Evolutionary conservation across 2,329 filamentous ascomycete genomes (phyloP).

Genomic region (Colletotrichum sp.): DNA sequence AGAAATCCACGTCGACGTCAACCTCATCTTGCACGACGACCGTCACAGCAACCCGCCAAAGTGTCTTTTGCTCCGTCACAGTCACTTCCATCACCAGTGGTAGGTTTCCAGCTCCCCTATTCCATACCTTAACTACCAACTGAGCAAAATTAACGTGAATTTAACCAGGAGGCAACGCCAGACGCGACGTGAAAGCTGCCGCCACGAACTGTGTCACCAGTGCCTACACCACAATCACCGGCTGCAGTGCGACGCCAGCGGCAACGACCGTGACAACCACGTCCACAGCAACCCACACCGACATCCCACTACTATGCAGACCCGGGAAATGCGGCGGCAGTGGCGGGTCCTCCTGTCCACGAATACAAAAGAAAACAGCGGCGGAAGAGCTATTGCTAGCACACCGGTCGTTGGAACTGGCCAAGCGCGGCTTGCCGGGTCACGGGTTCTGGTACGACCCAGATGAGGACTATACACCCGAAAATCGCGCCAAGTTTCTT

Average conservation of each 20-base stretch:
- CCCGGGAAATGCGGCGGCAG: neutral
- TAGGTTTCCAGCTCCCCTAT: neutral
- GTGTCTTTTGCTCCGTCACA: neutral
- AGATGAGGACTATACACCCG: neutral
- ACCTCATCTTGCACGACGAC: neutral
- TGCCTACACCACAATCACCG: neutral
- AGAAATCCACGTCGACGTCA: neutral
- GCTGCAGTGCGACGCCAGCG: neutral
- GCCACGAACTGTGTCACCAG: neutral
- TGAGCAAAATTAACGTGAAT: accelerated
- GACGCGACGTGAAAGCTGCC: neutral
- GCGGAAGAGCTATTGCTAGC: neutral
- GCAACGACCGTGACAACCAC: neutral
- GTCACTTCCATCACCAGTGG: neutral
- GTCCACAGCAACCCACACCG: neutral
- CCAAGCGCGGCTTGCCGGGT: neutral
- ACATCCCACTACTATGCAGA: neutral
- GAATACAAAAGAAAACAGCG: neutral
- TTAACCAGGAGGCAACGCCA: neutral
- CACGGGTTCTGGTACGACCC: neutral
- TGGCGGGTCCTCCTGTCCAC: neutral
- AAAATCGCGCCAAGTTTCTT: neutral
- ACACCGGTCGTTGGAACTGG: neutral
- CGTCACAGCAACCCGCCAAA: neutral
- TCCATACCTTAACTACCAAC: neutral